Base-by-base conservation (phyloP, 2,329 filamentous ascomycete species). In the Coleophoma cylindrospora region DNA sequence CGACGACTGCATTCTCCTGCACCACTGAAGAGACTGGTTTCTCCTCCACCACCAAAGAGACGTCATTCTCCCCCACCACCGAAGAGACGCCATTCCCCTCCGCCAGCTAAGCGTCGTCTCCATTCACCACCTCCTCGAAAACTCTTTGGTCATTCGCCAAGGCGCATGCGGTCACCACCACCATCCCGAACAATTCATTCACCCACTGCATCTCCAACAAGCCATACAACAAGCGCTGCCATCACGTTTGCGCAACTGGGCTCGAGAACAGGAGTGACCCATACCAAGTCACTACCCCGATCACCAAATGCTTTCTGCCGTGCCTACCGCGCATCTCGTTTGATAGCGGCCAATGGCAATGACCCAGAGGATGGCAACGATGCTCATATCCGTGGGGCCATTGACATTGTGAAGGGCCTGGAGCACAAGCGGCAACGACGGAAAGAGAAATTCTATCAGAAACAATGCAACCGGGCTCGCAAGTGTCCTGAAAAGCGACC, bases 371-470 rank as follows among this genome's bases (percentile, higher is more conserved):
- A 61, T 59, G 53, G 50, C 54, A 55, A 68, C 46, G 78, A 85
- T 46, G 72, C 82, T 40, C 90, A 94, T 56, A 80, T 89, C 10
- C 87, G 94, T 55, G 90, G 91, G n/a, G 91, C 94, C 34, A 95
- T 99, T 58, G 94, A 97, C 68, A 99, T 96, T 54, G 89, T 96
- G 69, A 95, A 96, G 68, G 94, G 94, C 9, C 80, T 99, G 1
- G 94, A 99, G 73, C 86, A 89, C 70, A 97, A 96, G 74, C 86
- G 91, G 22, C 89, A 94, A 72, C 85, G 94, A 57, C 87, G 94
- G 60, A 91, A 87, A 71, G 91, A 97, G 70, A 96, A 96, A 70
- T 87, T 91, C 63, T 86, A 89, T 66, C 86, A 91, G 62, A 94
- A 95, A 67, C 87, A 92, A 64, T 95, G 89, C 72, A 86, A 90